Base-by-base conservation (phyloP, 805 yeast genomes). In the Candida palmyrensis region DNA sequence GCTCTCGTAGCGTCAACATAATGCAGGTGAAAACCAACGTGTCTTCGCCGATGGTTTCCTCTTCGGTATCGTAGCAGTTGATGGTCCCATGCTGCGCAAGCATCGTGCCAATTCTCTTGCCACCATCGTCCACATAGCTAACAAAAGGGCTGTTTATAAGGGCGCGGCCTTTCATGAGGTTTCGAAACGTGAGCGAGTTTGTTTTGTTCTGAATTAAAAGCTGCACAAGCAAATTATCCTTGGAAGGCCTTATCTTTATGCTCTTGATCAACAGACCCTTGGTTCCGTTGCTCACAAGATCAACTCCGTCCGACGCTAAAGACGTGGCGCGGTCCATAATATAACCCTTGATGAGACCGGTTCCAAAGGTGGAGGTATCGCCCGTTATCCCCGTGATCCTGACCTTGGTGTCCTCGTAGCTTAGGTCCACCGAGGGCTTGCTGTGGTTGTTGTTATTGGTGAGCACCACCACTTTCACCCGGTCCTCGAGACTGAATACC, bases 351-450 rank as follows among this genome's bases (percentile, higher is more conserved):
- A 57, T 43, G n/a, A 52, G 38, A 1, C 59, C 57, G 29, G 50
- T 55, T 9, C 62, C 62, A 39, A 59, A 59, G 2, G 64, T 57
- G 16, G 65, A 57, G 5, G 61, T 44, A 3, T 55, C 53, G 0
- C 62, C 62, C 13, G 64, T 49, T 2, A 57, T 54, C 2, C 66
- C 65, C 29, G 45, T 33, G 7, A 57, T 39, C 12, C 66, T 48
- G 18, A 59, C 38, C 33, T 57, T 57, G 12, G 64, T 52, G 23
- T 39, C 43, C 25, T 48, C 48, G 44, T 47, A 52, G 9, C 38
- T 29, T 18, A 54, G 44, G 29, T 59, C 66, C 4, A 53, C 55
- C 14, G 49, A 52, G 2, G 64, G 62, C 19, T 45, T 48, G 21
- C 50, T 39, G 16, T 59, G 58, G 35, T 58, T 56, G 33, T 52